Conservation (phyloP, 2,329 filamentous ascomycete species). For the Ceratocystis cubensis region DNA sequence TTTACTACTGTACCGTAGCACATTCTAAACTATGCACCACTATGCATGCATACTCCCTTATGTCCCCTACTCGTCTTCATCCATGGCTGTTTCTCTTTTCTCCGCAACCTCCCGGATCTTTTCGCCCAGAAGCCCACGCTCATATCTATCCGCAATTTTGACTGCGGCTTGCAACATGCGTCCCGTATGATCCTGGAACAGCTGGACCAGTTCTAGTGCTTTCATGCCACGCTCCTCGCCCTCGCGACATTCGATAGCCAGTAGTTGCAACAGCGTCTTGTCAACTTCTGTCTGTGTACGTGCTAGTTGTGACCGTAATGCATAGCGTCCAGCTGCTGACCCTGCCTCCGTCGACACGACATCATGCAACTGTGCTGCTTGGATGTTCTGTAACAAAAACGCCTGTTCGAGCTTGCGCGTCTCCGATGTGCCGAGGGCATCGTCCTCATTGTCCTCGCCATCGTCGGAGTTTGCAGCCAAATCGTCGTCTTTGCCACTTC, state of each 20-base stretch:
- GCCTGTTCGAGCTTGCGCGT: slow-evolving; percentile 61
- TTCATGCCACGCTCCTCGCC: slow-evolving; percentile 92
- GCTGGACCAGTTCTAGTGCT: slow-evolving; percentile 73
- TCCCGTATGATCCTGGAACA: slow-evolving; percentile 74
- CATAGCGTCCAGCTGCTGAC: slow-evolving; percentile 27
- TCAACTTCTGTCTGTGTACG: slow-evolving; percentile 74
- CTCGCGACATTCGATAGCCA: slow-evolving; percentile 81
- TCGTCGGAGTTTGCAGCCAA: slow-evolving; percentile 27
- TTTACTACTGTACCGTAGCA: background rate
- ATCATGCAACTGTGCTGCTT: slow-evolving; percentile 63
- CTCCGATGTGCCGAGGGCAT: slow-evolving; percentile 33
- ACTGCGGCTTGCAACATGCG: slow-evolving; percentile 84
- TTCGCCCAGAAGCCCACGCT: slow-evolving; percentile 63
- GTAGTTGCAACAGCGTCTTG: slow-evolving; percentile 76
- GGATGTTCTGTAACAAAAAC: slow-evolving; percentile 62
- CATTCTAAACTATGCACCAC: background rate
- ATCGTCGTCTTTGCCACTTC: slow-evolving; percentile 27
- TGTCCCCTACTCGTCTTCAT: slow-evolving; percentile 12
- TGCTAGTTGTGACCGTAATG: slow-evolving; percentile 54
- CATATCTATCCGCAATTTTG: slow-evolving; percentile 81
- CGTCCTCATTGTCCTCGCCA: slow-evolving; percentile 28
- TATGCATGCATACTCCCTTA: background rate
- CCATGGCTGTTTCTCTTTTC: slow-evolving; percentile 7
- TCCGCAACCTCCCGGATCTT: slow-evolving; percentile 57
- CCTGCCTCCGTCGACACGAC: slow-evolving; percentile 48